Percentiles rank a stretch among this genome's conserved stretches.
phyloP scores from a whole-genome alignment of 371 early-diverging fungal genomes.

The Choanephora cucurbitarum region DNA sequence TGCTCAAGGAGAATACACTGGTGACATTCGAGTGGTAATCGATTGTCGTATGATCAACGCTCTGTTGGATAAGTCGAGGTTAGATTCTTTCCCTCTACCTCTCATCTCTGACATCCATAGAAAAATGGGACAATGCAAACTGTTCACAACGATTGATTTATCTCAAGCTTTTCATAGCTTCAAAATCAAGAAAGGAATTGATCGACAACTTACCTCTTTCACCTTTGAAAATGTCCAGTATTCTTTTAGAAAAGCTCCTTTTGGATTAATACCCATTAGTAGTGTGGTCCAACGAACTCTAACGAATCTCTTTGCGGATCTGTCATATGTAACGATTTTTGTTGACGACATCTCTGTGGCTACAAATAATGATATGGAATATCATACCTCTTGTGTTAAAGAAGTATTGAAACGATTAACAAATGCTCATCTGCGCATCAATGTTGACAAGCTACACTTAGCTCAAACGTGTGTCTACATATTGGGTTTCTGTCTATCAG shows the following conservation, averaged over 20 bases:
- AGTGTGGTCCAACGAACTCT: slow-evolving; percentile 2
- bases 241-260: background rate
- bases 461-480: slow-evolving; percentile 9
- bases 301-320: slow-evolving; percentile 3
- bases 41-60: background rate
- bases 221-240: background rate
- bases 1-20: background rate
- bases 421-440: background rate
- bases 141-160: background rate
- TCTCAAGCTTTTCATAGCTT: background rate
- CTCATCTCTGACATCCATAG: background rate
- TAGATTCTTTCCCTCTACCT: background rate
- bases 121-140: background rate
- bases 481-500: slow-evolving; percentile 20
- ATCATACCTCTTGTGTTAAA: slow-evolving; percentile 2
- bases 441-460: slow-evolving; percentile 1
- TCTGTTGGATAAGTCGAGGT: background rate
- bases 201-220: background rate
- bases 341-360: slow-evolving; percentile 10
- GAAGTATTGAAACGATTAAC: slow-evolving; percentile 11
- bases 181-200: background rate
- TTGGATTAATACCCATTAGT: background rate
- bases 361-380: background rate
- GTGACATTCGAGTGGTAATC: background rate
- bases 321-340: slow-evolving; percentile 2